Conservation (phyloP, 2,329 filamentous ascomycete genomes). For the Aspergillus sp. region DNA sequence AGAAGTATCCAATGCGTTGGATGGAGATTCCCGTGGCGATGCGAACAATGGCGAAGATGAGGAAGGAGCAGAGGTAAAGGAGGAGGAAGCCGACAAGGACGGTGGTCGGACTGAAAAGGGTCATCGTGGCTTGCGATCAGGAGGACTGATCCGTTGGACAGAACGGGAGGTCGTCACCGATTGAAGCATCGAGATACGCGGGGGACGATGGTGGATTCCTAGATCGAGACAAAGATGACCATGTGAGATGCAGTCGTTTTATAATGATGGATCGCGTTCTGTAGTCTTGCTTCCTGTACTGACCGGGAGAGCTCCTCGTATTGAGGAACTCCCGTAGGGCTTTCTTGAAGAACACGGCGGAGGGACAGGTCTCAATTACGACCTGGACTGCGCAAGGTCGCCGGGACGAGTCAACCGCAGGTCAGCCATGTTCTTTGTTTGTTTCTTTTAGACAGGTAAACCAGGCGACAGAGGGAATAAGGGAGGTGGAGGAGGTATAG, state of each 20-base stretch:
- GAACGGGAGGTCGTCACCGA: slow-evolving; percentile 9
- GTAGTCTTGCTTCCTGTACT: background rate
- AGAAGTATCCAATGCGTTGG: slow-evolving; percentile 90
- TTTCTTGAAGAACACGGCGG: slow-evolving; percentile 4
- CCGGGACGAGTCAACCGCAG: slow-evolving; percentile 9
- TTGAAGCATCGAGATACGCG: slow-evolving; percentile 20
- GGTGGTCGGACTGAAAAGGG: slow-evolving; percentile 65
- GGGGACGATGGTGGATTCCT: background rate
- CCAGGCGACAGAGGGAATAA: background rate
- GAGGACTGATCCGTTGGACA: slow-evolving; percentile 28
- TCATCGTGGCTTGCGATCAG: slow-evolving; percentile 42
- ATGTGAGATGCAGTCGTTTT: background rate
- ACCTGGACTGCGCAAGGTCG: slow-evolving; percentile 16
- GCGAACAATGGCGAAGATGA: slow-evolving; percentile 87
- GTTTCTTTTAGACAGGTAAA: background rate
- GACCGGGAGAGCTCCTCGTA: slow-evolving; percentile 5
- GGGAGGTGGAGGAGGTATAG: background rate
- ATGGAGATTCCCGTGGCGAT: slow-evolving; percentile 94
- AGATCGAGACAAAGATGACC: background rate
- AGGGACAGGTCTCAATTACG: slow-evolving; percentile 21
- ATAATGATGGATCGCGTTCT: background rate
- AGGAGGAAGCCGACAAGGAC: slow-evolving; percentile 81
- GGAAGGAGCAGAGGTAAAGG: slow-evolving; percentile 85
- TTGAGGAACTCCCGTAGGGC: background rate
- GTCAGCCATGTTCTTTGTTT: slow-evolving; percentile 17